Evolutionary conservation across 2,329 filamentous ascomycete species (phyloP).

Genomic region (Venturia carpophila): DNA sequence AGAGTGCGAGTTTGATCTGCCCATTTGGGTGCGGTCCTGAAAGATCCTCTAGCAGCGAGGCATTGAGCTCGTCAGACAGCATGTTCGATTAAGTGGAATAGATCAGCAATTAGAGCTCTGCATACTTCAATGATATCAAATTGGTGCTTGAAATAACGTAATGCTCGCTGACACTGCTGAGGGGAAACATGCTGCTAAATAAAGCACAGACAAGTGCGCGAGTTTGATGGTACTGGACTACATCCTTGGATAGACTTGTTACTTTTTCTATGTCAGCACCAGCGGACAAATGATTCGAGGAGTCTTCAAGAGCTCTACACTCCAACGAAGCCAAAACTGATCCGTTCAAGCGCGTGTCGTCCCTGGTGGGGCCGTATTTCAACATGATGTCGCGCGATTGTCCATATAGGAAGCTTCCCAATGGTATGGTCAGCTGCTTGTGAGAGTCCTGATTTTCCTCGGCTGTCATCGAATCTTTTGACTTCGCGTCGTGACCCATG

Average conservation of each 20-base stretch:
- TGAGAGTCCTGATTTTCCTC: not conserved
- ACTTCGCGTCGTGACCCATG: conserved; percentile 13
- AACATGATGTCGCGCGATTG: conserved; percentile 52
- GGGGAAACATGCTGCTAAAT: conserved; percentile 39
- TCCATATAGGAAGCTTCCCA: conserved; percentile 52
- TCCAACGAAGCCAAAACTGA: conserved; percentile 13
- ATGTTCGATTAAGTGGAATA: not conserved
- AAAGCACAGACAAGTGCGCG: conserved; percentile 45
- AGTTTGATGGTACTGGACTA: conserved; percentile 41
- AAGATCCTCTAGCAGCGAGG: conserved; percentile 45
- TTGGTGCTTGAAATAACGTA: not conserved
- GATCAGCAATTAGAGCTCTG: not conserved
- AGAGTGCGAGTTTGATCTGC: conserved; percentile 45
- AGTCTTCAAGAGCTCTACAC: conserved; percentile 13
- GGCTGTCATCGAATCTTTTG: not conserved
- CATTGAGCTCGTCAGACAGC: conserved; percentile 36
- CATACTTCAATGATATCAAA: not conserved
- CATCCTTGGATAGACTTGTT: not conserved
- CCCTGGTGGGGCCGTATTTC: not conserved
- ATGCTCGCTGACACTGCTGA: conserved; percentile 35
- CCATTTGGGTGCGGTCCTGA: conserved; percentile 37
- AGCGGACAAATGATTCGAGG: not conserved
- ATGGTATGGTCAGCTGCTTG: conserved; percentile 31
- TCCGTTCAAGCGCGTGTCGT: not conserved
- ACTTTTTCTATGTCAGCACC: not conserved